Evolutionary conservation across 257 asterid genomes (phyloP), one percentile per base, ranked within the genome.

Genomic region (Mentha longifolia): DNA sequence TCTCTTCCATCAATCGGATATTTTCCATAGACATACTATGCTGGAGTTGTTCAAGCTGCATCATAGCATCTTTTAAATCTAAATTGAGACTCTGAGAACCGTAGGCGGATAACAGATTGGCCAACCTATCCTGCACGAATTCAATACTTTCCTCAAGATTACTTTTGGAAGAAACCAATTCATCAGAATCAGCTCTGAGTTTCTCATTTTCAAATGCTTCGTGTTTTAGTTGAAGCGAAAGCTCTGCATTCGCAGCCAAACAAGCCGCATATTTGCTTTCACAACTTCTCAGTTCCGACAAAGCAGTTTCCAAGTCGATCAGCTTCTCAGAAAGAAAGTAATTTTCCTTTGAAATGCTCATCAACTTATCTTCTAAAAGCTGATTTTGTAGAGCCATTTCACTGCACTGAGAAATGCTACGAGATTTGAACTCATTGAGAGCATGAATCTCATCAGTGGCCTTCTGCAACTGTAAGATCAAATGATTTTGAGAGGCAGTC

Each of bases 341-440:
- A 65, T 86, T 91, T 74, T 86, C 92, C 76, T 77, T 71, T 0
- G 84, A 72, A 65, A 83, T 33, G 50, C 69, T 84, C 74, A 25
- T 70, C 42, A 91, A 70, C 73, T 87, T 84, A 56, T 87, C 88
- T 83, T 86, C 97, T 65, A 88, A 77, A 68, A 72, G 80, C 63
- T 83, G 90, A 80, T 89, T 92, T 73, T 85, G 88, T 81, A 80
- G 61, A 77, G 87, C 82, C 86, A 88, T 42, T 65, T 91, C 96
- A 74, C 79, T 81, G 64, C 67, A 80, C 68, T 78, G 85, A 52
- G 86, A 84, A 75, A 82, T 74, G 80, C 86, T 85, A 68, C 81
- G 85, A 16, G 84, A 84, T 71, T 86, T 89, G 77, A 76, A 86
- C 77, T 89, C 84, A 15, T 76, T 82, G 60, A 94, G 92, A 10